These are phyloP conservation scores for Murraya koenigii DNA, from an alignment of 345 rosid species.

Conservation along the genomic window DNA sequence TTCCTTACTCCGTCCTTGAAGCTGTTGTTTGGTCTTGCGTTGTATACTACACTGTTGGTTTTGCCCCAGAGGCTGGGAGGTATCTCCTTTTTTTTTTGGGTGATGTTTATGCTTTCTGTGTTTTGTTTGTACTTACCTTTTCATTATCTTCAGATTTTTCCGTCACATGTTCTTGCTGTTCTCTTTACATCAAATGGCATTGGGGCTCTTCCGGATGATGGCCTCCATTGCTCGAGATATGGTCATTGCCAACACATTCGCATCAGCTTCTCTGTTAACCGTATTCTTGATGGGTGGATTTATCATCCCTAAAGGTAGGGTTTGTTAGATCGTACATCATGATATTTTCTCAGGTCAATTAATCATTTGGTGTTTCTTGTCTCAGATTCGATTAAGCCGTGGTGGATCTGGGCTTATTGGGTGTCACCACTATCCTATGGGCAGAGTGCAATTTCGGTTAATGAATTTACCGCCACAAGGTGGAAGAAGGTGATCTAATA, in stretches of 20 bases:
- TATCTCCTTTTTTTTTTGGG: constrained; percentile 13
- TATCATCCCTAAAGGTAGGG: constrained; percentile 73
- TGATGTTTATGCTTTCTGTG: not conserved
- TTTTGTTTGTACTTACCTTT: constrained; percentile 9
- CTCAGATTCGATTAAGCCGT: constrained; percentile 66
- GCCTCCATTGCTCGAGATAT: constrained; percentile 80
- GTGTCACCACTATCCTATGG: constrained; percentile 79
- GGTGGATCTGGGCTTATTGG: constrained; percentile 99
- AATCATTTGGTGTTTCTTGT: constrained; percentile 6
- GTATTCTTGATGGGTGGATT: constrained; percentile 87
- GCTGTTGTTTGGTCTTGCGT: constrained; percentile 83
- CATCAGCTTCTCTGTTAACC: constrained; percentile 59
- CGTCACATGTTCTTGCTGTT: constrained; percentile 74
- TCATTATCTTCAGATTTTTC: constrained; percentile 57
- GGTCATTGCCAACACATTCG: constrained; percentile 87
- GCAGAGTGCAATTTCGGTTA: constrained; percentile 74
- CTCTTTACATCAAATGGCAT: constrained; percentile 86
- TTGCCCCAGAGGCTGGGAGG: constrained; percentile 78
- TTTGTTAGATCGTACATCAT: not conserved
- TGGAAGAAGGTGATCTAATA: constrained; percentile 59
- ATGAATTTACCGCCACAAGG: constrained; percentile 77
- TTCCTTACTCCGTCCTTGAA: constrained; percentile 84
- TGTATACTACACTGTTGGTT: constrained; percentile 78
- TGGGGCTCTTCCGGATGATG: constrained; percentile 79
- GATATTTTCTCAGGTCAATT: not conserved